phyloP scores from a whole-genome alignment of 83 land plant species.

The Picea abies region DNA sequence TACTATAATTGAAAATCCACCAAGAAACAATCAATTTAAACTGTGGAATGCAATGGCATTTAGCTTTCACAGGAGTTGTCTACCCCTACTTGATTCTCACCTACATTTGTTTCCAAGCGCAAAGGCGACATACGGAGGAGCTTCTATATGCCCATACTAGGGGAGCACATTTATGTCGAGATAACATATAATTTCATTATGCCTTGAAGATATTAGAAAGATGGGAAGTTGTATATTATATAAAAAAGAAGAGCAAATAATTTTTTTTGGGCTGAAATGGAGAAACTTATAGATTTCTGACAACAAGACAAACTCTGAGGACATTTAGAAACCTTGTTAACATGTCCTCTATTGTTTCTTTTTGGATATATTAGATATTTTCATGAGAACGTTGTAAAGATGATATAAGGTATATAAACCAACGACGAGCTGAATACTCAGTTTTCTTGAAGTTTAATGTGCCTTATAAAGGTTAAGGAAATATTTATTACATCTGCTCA shows the following conservation, averaged over 20 bases:
- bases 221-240: neutral
- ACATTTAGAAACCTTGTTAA: too few relatives aligned
- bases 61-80: constrained; percentile 55
- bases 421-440: too few relatives aligned
- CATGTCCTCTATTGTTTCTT: too few relatives aligned
- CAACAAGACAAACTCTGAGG: neutral
- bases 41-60: constrained; percentile 28
- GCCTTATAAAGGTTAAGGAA: too few relatives aligned
- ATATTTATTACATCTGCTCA: too few relatives aligned
- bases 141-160: constrained; percentile 77
- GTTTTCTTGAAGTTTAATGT: too few relatives aligned
- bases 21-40: neutral
- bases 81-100: constrained; percentile 74
- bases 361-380: too few relatives aligned
- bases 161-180: constrained; percentile 18
- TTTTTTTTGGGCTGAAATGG: too few relatives aligned
- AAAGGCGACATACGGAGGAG: constrained; percentile 43
- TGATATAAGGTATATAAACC: too few relatives aligned
- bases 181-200: neutral
- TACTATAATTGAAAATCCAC: too few relatives aligned
- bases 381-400: too few relatives aligned
- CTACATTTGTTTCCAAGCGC: constrained; percentile 71
- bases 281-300: neutral
- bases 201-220: neutral
- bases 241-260: neutral